Conservation (phyloP, 2,329 filamentous ascomycete genomes). For the Neonectria hederae region DNA sequence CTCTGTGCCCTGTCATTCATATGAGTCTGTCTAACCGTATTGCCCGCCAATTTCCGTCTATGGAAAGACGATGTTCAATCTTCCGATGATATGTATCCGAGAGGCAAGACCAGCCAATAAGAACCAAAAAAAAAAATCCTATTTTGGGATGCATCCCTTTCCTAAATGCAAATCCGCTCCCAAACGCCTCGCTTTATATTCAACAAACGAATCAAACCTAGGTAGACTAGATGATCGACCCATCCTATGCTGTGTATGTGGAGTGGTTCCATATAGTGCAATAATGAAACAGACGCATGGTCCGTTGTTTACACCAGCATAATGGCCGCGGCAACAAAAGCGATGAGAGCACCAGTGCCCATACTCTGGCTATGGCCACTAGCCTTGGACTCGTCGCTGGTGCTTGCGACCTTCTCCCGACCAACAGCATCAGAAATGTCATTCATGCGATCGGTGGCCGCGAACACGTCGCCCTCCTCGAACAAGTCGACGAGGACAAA, state of each 20-base stretch:
- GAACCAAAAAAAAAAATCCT: not conserved
- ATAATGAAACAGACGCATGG: not conserved
- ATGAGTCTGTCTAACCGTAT: constrained; percentile 5
- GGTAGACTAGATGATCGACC: constrained; percentile 16
- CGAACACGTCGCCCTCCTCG: constrained; percentile 75
- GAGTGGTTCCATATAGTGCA: not conserved
- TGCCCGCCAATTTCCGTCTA: not conserved
- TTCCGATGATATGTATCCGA: constrained; percentile 1
- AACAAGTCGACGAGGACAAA: constrained; percentile 86
- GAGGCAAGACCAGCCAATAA: not conserved
- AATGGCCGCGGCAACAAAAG: constrained; percentile 54
- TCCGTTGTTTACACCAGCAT: constrained; percentile 45
- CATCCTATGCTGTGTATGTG: constrained; percentile 3
- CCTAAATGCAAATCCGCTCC: constrained; percentile 24
- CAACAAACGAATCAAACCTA: constrained; percentile 21
- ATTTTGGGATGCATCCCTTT: constrained; percentile 11
- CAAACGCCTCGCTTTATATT: constrained; percentile 41
- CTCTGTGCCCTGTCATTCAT: constrained; percentile 17
- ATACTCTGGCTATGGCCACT: constrained; percentile 34
- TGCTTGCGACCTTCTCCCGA: constrained; percentile 38
- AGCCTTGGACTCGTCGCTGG: constrained; percentile 31
- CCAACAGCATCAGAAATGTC: constrained; percentile 54
- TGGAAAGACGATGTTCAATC: not conserved
- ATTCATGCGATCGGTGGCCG: constrained; percentile 75
- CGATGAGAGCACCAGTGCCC: constrained; percentile 53